Base-by-base conservation (phyloP, 257 asterid species). In the Capsicum chinense region DNA sequence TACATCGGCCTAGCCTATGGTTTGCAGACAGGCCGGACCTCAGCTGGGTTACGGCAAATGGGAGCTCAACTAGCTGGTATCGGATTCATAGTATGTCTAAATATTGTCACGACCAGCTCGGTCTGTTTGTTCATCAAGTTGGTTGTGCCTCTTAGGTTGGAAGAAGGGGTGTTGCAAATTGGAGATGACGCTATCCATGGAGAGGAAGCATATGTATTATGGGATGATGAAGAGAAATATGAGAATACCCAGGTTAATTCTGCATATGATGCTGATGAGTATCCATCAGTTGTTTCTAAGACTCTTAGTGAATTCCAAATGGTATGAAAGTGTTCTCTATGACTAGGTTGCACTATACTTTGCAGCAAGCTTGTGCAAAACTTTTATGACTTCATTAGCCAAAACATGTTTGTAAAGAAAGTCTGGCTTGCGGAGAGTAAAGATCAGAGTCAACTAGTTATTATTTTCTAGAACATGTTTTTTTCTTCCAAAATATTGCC, bases 1-100 rank as follows among this genome's bases (percentile, higher is more conserved):
- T 89, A 90, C 83, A 85, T 85, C 50, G 95, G 92, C 60, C 85
- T 92, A 37, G 90, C 86, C 6, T 90, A 90, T 71, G 95, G 89
- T 33, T 82, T 89, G 80, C 88, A 70, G n/a, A 68, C 59, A 5
- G 91, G 89, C 11, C 85, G 68, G 47, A 42, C 85, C 0, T 63
- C 83, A 3, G 89, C 89, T 21, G 95, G 95, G 6, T 47, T 89
- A 6, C 57, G 71, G 12, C 95, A 92, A 84, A 84, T 92, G 85
- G 87, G 88, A 58, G 37, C 85, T 82, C 95, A 92, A 68, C 59
- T 90, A 19, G 47, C 83, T 0, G 95, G 92, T 6, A 47, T 89
- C 54, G 63, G 79, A 4, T 92, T 89, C 68, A 85, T 90, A 3
- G 86, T 86, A 85, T 86, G 87, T 19, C 85, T 90, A 35, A 92